These are phyloP conservation scores for Hypericum perforatum DNA, from an alignment of 345 rosid genomes.

Conservation along the genomic window DNA sequence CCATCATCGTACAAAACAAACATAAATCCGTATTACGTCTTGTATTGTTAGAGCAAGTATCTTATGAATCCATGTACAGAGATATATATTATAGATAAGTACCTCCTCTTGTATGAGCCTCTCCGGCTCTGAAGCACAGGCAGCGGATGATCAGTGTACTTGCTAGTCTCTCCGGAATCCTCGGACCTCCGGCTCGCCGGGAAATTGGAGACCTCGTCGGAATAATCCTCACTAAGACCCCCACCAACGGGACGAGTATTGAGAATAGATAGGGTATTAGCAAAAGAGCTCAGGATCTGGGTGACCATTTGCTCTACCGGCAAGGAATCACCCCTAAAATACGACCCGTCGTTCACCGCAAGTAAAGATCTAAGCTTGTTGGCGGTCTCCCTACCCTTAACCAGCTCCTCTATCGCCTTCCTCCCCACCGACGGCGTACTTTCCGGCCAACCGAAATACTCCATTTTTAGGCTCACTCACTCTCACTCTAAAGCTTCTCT, in stretches of 20 bases:
- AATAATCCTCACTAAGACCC: background rate
- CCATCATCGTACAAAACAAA: no score
- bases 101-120: constrained; percentile 29
- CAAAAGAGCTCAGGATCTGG: constrained; percentile 17
- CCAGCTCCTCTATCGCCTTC: constrained; percentile 18
- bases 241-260: background rate
- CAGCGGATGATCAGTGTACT: background rate
- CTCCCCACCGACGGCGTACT: background rate
- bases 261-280: constrained; percentile 16
- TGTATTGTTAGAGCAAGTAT: no score
- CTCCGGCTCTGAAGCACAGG: constrained; percentile 8
- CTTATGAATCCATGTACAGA: background rate
- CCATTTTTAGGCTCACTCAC: background rate
- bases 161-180: constrained; percentile 22
- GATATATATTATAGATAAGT: background rate
- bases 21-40: no score
- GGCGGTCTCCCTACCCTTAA: constrained; percentile 20
- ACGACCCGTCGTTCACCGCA: background rate
- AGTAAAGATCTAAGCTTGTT: constrained; percentile 10
- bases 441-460: background rate
- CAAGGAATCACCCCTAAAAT: background rate
- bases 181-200: constrained; percentile 15
- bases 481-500: no score
- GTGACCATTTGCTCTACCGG: constrained; percentile 9
- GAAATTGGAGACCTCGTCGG: constrained; percentile 11